These are phyloP conservation scores for Crepidotus sp. DNA, from an alignment of 1,284 basidiomycete species.

Conservation along the genomic window DNA sequence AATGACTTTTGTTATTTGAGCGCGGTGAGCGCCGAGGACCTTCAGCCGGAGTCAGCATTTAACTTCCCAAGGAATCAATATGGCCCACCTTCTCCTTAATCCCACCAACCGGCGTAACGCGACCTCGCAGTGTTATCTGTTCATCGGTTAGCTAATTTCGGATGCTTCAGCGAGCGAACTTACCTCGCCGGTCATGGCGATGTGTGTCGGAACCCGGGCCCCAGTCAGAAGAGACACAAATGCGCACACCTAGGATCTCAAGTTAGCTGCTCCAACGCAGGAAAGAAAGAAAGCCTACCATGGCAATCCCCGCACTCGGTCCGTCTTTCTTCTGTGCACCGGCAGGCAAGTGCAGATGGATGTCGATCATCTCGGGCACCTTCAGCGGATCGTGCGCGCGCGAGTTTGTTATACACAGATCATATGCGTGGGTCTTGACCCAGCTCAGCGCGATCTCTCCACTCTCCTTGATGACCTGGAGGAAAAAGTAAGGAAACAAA, in stretches of 20 bases:
- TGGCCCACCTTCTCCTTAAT: conserved; percentile 58
- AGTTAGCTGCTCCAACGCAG: background rate
- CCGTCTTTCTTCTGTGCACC: conserved; percentile 90
- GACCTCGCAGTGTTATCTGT: conserved; percentile 69
- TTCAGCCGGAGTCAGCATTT: background rate
- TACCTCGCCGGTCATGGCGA: conserved; percentile 82
- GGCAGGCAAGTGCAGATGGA: conserved; percentile 83
- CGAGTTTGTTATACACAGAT: conserved; percentile 65
- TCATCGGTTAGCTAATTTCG: background rate
- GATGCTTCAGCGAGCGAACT: conserved; percentile 16
- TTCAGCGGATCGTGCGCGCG: conserved; percentile 69
- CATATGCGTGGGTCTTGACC: conserved; percentile 79
- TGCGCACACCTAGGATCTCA: conserved; percentile 53
- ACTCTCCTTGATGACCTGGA: conserved; percentile 77
- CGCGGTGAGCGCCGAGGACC: conserved; percentile 75
- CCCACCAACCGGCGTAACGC: conserved; percentile 75
- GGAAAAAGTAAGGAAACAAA: conserved; percentile 3
- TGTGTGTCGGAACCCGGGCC: conserved; percentile 55
- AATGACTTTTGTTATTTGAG: conserved; percentile 73
- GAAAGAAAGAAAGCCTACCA: conserved; percentile 38
- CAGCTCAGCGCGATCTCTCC: conserved; percentile 81
- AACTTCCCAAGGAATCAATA: no score
- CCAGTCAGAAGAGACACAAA: conserved; percentile 78
- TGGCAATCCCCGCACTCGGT: conserved; percentile 81
- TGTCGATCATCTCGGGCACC: conserved; percentile 59